phyloP scores from a whole-genome alignment of 1,139 yeast species.

The Sugiyamaella pinicola region DNA sequence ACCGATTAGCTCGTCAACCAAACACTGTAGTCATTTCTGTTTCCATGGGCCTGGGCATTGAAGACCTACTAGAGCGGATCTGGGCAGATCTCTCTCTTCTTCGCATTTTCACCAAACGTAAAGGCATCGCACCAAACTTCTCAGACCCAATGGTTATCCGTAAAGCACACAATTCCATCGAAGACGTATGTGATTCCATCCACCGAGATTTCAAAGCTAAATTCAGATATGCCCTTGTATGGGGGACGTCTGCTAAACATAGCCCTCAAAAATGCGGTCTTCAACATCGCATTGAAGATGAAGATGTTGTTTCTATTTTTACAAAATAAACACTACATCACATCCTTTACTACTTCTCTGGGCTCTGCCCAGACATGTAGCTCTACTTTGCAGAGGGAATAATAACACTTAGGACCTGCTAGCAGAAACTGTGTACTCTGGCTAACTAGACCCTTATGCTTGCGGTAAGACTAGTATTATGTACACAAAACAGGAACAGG shows the following conservation, averaged over 20 bases:
- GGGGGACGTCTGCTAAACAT: conserved; percentile 96
- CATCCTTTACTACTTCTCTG: no score
- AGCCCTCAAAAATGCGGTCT: conserved; percentile 97
- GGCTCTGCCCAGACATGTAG: background rate
- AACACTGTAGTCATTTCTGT: conserved; percentile 94
- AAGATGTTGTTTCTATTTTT: conserved; percentile 89
- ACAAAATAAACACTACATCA: conserved; percentile 55
- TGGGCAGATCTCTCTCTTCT: conserved; percentile 85
- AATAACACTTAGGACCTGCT: no score
- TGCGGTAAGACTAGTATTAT: conserved; percentile 1
- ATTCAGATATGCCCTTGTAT: conserved; percentile 90
- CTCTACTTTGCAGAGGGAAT: no score
- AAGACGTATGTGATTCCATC: conserved; percentile 86
- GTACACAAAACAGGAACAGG: conserved; percentile 2
- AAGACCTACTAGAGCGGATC: conserved; percentile 86
- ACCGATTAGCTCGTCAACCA: conserved; percentile 86
- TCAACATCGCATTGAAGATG: conserved; percentile 80
- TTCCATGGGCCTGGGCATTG: conserved; percentile 80
- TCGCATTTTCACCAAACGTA: conserved; percentile 81
- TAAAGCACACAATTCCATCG: conserved; percentile 67
- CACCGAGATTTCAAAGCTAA: conserved; percentile 91
- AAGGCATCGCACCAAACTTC: conserved; percentile 80
- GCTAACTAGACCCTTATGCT: no score
- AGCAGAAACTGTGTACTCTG: no score
- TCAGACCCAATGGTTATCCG: conserved; percentile 91